These are phyloP conservation scores for Fusarium armeniacum DNA, from an alignment of 2,329 filamentous ascomycete genomes.

Conservation along the genomic window DNA sequence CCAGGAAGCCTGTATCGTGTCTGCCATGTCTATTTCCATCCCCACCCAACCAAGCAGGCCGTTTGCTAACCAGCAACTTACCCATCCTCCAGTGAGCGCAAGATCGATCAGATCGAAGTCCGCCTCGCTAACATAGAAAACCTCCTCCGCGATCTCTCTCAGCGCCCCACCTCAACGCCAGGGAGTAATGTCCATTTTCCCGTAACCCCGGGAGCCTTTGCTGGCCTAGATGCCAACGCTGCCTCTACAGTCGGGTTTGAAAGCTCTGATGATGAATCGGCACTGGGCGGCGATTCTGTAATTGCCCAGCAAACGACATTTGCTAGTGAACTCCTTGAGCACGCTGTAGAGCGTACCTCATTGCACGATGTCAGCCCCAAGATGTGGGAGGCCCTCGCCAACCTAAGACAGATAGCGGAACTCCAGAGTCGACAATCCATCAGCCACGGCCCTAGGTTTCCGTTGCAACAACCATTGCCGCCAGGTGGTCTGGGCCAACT, in stretches of 20 bases:
- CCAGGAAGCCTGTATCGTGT: conserved; percentile 8
- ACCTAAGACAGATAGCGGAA: conserved; percentile 66
- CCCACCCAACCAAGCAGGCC: conserved; percentile 1
- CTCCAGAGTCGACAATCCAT: conserved; percentile 62
- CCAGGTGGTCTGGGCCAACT: conserved; percentile 64
- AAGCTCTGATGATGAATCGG: conserved; percentile 58
- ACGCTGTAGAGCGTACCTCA: conserved; percentile 64
- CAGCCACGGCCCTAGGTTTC: conserved; percentile 61
- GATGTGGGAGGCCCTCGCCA: conserved; percentile 66
- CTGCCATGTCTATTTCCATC: background rate
- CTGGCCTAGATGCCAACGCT: conserved; percentile 41
- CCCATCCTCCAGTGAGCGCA: conserved; percentile 61
- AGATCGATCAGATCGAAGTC: conserved; percentile 64
- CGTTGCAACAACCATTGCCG: conserved; percentile 61
- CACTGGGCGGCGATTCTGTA: conserved; percentile 64
- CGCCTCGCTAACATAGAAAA: conserved; percentile 61
- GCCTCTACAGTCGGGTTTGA: conserved; percentile 55
- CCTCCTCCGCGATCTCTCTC: conserved; percentile 58
- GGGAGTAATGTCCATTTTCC: conserved; percentile 44
- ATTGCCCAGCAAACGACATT: conserved; percentile 67
- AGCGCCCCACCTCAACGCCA: conserved; percentile 45
- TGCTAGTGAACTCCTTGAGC: conserved; percentile 67
- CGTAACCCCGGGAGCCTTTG: conserved; percentile 46
- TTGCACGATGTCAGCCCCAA: conserved; percentile 62
- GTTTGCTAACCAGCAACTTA: conserved; percentile 20